Percentiles rank a stretch among this genome's conserved stretches.
Conservation (phyloP, 176 grass and related monocot species). For the Phoenix dactylifera region DNA sequence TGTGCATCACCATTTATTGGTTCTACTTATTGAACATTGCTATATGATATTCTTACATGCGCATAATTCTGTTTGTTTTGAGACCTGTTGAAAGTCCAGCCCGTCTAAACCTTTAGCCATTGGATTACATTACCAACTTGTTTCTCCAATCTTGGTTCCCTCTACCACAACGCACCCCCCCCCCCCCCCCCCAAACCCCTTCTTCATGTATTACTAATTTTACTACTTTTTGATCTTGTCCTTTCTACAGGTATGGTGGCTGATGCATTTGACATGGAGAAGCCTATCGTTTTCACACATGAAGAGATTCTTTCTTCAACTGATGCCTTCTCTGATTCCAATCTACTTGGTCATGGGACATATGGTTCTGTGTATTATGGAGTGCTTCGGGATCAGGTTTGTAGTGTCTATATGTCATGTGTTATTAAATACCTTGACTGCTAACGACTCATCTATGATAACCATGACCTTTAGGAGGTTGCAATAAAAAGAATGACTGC, state of each 20-base stretch:
- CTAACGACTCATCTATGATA: neutral
- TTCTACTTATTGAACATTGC: too few species aligned
- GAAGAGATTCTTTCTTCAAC: constrained; percentile 77
- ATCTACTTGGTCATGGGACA: constrained; percentile 92
- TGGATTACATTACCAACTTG: neutral
- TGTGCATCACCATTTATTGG: too few species aligned
- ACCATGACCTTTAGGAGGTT: constrained; percentile 53
- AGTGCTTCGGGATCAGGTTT: constrained; percentile 87
- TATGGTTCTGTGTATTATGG: constrained; percentile 97
- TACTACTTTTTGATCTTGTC: neutral
- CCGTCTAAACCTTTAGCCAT: too few species aligned
- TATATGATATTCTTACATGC: too few species aligned
- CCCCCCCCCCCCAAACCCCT: neutral
- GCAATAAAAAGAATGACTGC: constrained; percentile 98
- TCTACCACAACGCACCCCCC: too few species aligned
- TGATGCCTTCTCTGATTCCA: constrained; percentile 85
- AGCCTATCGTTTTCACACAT: constrained; percentile 70
- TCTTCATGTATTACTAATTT: neutral
- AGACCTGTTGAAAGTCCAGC: too few species aligned
- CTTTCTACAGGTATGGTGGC: constrained; percentile 41
- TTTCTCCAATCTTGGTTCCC: neutral
- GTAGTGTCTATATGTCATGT: neutral
- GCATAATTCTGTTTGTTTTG: too few species aligned
- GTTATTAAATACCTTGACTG: too few species aligned
- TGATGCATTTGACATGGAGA: constrained; percentile 85